These are phyloP conservation scores for Hypoxylon crocopeplum DNA, from an alignment of 495 filamentous ascomycete species.

Conservation along the genomic window DNA sequence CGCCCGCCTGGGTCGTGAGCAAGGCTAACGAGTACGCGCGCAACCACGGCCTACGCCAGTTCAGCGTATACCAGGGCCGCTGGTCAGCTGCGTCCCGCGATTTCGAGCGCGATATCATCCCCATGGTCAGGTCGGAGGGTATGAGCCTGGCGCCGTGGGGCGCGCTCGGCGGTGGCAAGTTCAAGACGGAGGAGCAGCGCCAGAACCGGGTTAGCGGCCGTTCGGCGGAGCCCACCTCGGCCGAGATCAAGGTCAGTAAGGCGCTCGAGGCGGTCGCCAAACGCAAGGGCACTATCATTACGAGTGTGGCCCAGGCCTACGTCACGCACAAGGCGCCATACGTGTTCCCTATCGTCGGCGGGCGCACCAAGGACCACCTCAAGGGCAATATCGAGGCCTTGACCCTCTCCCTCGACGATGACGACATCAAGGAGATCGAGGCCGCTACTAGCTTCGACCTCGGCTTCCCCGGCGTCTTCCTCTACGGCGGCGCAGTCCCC, in stretches of 20 bases:
- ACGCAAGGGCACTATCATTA: constrained; percentile 57
- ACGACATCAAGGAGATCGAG: constrained; percentile 73
- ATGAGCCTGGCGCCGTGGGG: constrained; percentile 74
- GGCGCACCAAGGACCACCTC: constrained; percentile 63
- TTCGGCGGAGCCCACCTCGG: constrained; percentile 24
- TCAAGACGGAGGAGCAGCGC: constrained; percentile 61
- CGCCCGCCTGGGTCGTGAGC: constrained; percentile 72
- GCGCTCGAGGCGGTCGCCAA: constrained; percentile 66
- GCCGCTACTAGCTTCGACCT: constrained; percentile 64
- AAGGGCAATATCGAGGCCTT: constrained; percentile 74
- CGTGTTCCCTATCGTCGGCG: constrained; percentile 78
- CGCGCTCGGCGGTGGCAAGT: constrained; percentile 66
- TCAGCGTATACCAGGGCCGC: constrained; percentile 71
- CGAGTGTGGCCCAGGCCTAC: constrained; percentile 73
- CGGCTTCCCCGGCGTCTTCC: constrained; percentile 65
- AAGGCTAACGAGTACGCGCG: constrained; percentile 75
- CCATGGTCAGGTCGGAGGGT: constrained; percentile 69
- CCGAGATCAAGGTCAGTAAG: constrained; percentile 58
- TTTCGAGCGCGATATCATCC: constrained; percentile 74
- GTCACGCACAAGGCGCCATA: constrained; percentile 76
- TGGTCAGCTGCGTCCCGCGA: constrained; percentile 69
- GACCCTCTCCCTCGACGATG: constrained; percentile 57
- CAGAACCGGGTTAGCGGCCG: constrained; percentile 36
- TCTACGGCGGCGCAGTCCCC: constrained; percentile 50
- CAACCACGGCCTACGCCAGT: constrained; percentile 66